Percentiles rank a stretch among this genome's conserved stretches.
These are phyloP conservation scores for Conticribra weissflogii DNA, from an alignment of 108 stramenopile species.

Conservation along the genomic window DNA sequence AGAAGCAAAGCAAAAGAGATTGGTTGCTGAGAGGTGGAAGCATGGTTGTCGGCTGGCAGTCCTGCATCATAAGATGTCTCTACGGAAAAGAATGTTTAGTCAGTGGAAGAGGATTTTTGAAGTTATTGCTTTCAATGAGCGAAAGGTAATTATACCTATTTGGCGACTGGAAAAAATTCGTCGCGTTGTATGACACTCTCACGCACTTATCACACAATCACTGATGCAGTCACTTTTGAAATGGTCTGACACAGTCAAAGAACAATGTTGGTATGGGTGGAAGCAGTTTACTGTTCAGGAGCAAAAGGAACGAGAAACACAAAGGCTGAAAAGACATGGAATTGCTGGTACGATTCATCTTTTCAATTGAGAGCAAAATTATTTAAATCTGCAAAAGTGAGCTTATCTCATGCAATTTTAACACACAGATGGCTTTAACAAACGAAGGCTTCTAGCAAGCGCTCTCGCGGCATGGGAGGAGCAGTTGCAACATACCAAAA, in stretches of 20 bases:
- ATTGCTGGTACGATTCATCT: slow-evolving; percentile 28
- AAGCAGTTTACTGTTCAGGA: slow-evolving; percentile 11
- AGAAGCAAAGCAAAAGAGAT: slow-evolving; percentile 27
- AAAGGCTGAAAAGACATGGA: slow-evolving; percentile 13
- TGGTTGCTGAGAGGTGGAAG: slow-evolving; percentile 8
- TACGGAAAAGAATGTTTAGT: slow-evolving; percentile 18
- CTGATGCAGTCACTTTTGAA: too few relatives aligned
- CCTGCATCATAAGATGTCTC: slow-evolving; percentile 25
- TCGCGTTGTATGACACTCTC: neutral
- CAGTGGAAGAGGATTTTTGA: slow-evolving; percentile 35
- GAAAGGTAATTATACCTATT: slow-evolving; percentile 32
- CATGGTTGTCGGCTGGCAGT: slow-evolving; percentile 28
- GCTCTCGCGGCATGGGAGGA: slow-evolving; percentile 37
- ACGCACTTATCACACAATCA: too few relatives aligned
- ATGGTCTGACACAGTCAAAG: slow-evolving; percentile 24
- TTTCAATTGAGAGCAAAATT: neutral
- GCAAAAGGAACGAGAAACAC: slow-evolving; percentile 1
- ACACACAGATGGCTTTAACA: slow-evolving; percentile 32
- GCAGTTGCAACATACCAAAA: slow-evolving; percentile 8
- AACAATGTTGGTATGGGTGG: slow-evolving; percentile 31
- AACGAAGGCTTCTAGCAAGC: slow-evolving; percentile 26
- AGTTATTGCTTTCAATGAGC: slow-evolving; percentile 23
- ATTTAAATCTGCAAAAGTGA: neutral
- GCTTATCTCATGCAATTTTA: neutral
- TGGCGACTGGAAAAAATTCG: neutral